Evolutionary conservation across 1,284 basidiomycete species (phyloP), one percentile per base, ranked within the genome.

Genomic region (Puccinia hordei): DNA sequence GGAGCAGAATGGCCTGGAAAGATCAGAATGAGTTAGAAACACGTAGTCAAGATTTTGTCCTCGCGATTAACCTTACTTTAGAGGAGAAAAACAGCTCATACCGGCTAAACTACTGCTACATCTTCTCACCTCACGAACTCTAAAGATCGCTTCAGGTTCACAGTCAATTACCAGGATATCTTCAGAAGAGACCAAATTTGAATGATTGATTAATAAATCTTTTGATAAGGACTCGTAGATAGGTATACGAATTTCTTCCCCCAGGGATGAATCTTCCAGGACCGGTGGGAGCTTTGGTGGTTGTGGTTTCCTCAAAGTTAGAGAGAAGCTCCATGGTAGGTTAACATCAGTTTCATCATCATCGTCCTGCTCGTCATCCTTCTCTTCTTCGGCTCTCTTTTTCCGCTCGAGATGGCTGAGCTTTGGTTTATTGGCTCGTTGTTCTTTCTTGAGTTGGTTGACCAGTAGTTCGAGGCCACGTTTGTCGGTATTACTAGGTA

Each of bases 121-220:
- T 82, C 96, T 87, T 55, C 93, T 95, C 22, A 97, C 94, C 57
- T 93, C 93, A 82, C 95, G 89, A 17, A 99, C 96, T 83, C 91
- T 91, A 87, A 98, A 99, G 1, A 99, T 93, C 24, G 95, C 95
- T 86, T 98, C 95, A 2, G 97, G 96, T 57, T 95, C 91, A 85
- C 94, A 97, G 84, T 91, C 90, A 41, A 97, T 88, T 76, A 92
- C 89, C 81, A 97, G 91, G 15, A 95, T 89, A 84, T 93, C 93
- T 89, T 98, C 95, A 12, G 91, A 89, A 0, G 92, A 83, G 27
- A 85, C 92, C 85, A 93, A 93, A 0, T 82, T 72, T 53, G 82
- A 81, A 81, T 84, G 83, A 73, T 84, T 83, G 49, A 82, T 82
- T 83, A 49, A 81, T 82, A 80, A 38, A 27, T 80, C 78, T n/a